Evolutionary conservation across 768 basidiomycete genomes (phyloP), one percentile per base, ranked within the genome.

Genomic region (Leccinum fibrillosum): DNA sequence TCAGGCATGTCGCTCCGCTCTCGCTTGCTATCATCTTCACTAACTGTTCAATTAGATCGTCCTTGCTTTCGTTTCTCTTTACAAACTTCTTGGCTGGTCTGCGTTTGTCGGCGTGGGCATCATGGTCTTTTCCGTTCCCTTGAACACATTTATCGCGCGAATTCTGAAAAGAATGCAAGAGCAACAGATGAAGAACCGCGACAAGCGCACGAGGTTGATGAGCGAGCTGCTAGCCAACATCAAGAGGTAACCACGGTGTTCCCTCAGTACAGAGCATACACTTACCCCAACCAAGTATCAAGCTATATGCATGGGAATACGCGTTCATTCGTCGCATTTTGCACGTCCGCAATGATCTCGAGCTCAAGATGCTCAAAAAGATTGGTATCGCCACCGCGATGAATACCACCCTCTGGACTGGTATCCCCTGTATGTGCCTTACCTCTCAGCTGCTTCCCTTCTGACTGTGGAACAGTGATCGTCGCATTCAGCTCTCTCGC

Each of bases 241-340:
- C 67, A 89, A 89, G 68, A 92, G 87, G 88, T 84, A 42, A 49
- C 61, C 25, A 13, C 5, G 0, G 13, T 26, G 10, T 48, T 15
- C 30, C 11, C 30, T 52, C 15, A 34, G 2, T 4, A 19, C 13
- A 10, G 4, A 12, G n/a, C 4, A 2, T 2, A 13, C 11, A 34
- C 56, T 53, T 37, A 64, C 44, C 5, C n/a, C 25, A 2, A 0
- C n/a, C 11, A 58, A 91, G 90, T 62, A 92, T 94, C 70, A 93
- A 94, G 69, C 75, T 94, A 4, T 96, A 96, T 72, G 92, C 90
- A 3, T 98, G 96, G 96, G 96, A 98, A 74, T 84, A 88, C 64
- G 88, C 91, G 4, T 98, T 98, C 68, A 81, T 91, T 28, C 80
- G 86, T 52, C 86, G 86, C 55, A 81, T 98, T 30, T 74, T 87